Conservation (phyloP, 2,329 filamentous ascomycete genomes). For the Blastomyces silverae region DNA sequence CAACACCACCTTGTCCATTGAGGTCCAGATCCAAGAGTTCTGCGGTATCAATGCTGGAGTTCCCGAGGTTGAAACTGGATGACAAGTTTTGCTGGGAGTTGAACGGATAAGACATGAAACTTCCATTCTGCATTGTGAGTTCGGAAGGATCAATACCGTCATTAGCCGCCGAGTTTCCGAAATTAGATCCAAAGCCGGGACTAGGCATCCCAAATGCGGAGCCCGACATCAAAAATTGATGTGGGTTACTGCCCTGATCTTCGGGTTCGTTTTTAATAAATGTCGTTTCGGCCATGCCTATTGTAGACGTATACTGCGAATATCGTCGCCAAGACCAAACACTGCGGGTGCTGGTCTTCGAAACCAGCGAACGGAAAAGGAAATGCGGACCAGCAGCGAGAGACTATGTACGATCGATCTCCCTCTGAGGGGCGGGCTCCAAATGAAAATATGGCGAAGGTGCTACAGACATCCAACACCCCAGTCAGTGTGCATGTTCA, state of each 20-base stretch:
- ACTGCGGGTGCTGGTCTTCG: conserved; percentile 11
- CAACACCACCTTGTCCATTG: conserved; percentile 36
- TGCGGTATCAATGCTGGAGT: conserved; percentile 76
- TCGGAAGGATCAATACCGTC: conserved; percentile 76
- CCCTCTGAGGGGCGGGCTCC: not conserved
- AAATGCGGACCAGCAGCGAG: conserved; percentile 2
- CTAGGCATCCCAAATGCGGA: conserved; percentile 48
- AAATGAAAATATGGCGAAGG: not conserved
- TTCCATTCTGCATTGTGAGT: conserved; percentile 58
- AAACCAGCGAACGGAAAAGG: conserved; percentile 7
- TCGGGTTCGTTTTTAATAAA: conserved; percentile 65
- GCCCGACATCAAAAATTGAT: conserved; percentile 45
- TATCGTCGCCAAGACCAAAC: conserved; percentile 4
- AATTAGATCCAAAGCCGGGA: conserved; percentile 45
- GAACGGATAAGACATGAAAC: conserved; percentile 52
- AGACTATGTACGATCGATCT: conserved; percentile 8
- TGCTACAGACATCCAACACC: not conserved
- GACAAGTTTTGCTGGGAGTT: conserved; percentile 58
- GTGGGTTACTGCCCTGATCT: conserved; percentile 52
- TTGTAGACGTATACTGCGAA: not conserved
- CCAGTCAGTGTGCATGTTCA: not conserved
- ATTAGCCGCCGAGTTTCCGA: conserved; percentile 44
- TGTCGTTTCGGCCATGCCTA: conserved; percentile 43
- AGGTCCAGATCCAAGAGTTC: conserved; percentile 66
- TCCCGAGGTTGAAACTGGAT: conserved; percentile 68